Base-by-base conservation (phyloP, 345 rosid species). In the Heritiera littoralis region DNA sequence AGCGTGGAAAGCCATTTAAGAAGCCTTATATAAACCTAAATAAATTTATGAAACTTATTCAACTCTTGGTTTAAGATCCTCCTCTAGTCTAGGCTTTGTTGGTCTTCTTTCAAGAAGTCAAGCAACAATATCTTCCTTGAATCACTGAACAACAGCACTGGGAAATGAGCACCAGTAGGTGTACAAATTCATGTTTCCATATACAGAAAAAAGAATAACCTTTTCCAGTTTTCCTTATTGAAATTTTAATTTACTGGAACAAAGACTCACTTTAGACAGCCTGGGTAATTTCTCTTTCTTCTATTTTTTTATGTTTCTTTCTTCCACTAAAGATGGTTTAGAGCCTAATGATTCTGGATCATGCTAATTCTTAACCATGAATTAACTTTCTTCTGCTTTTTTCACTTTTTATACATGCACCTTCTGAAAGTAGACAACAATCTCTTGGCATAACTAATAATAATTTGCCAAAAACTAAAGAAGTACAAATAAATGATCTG, bases 1-100 rank as follows among this genome's bases (percentile, higher is more conserved):
- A 72, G 28, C 32, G 35, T 72, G 30, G 56, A 0, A 52, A 73
- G 65, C 64, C 77, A 55, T 13, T 73, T 28, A 52, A 73, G 41
- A 54, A 28, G 48, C 41, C 14, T 35, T 18, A 35, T 66, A 66
- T 66, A 23, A 13, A 41, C 71, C 71, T 66, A 41, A 9, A 40
- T 9, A 41, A 20, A 66, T 41, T 41, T 66, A 64, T 12, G 18
- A 64, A 66, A 41, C 51, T 41, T 4, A 35, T 15, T n/a, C 68
- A 64, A 35, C 20, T 66, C 17, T 43, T 9, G 71, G 51, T 41
- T 40, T 40, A 4, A 56, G 30, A 30, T 41, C 45, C 30, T 41
- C 28, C 5, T 5, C 13, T 9, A 35, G 28, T 11, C 71, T 66
- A 66, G 23, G 14, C 41, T 41, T 7, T 66, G 28, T 41, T 9